These are phyloP conservation scores for Pulicaria dysenterica DNA, from an alignment of 129 eudicot species.

Conservation along the genomic window DNA sequence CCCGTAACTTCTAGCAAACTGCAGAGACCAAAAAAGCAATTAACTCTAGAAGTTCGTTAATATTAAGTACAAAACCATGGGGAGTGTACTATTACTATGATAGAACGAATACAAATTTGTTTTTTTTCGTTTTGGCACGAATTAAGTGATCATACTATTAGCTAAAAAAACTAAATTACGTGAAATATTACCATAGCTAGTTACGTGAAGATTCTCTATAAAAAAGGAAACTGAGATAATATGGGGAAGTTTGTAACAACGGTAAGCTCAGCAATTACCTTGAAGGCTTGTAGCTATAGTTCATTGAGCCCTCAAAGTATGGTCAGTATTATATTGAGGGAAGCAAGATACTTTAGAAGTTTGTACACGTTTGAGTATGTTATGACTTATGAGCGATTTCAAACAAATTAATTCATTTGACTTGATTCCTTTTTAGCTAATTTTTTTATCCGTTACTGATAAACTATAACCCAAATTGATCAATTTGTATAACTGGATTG, in stretches of 20 bases:
- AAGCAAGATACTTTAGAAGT: background rate
- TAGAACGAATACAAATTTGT: background rate
- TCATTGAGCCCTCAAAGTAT: background rate
- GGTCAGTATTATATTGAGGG: background rate
- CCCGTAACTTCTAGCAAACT: too few relatives aligned
- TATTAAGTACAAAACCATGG: background rate
- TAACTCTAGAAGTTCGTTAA: background rate
- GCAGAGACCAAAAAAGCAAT: too few relatives aligned
- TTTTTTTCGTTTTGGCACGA: background rate
- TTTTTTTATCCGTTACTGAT: background rate
- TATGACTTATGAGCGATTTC: background rate
- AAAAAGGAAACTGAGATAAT: background rate
- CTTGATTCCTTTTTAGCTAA: background rate
- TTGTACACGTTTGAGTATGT: background rate
- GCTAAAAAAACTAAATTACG: too few relatives aligned
- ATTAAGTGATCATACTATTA: background rate
- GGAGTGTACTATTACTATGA: background rate
- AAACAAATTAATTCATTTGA: background rate
- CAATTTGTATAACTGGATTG: background rate
- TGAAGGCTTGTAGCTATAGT: background rate
- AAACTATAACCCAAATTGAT: background rate
- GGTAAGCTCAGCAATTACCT: background rate
- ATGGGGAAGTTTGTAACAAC: background rate
- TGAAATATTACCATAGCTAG: conserved; percentile 6
- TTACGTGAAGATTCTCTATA: background rate